Conservation (phyloP, 1,139 yeast species). For the Suhomyces wounanorum region DNA sequence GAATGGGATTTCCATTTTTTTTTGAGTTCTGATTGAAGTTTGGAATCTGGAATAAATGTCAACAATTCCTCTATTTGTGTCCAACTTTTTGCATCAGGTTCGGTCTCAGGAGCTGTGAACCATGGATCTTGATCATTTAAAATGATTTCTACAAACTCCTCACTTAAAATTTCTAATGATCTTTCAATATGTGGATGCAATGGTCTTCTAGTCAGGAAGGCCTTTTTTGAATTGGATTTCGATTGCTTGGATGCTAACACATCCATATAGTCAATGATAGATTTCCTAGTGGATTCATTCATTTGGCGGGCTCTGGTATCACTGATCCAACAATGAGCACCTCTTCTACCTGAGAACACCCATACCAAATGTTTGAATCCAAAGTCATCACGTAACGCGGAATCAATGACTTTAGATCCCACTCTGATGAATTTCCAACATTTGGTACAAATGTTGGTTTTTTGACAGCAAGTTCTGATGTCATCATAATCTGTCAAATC, state of each 20-base stretch:
- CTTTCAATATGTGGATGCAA: constrained; percentile 86
- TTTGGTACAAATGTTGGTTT: constrained; percentile 78
- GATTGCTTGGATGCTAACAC: constrained; percentile 58
- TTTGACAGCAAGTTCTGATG: constrained; percentile 89
- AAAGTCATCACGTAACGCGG: constrained; percentile 79
- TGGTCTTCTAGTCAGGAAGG: constrained; percentile 67
- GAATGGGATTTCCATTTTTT: constrained; percentile 44
- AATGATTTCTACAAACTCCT: constrained; percentile 64
- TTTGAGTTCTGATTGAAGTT: constrained; percentile 54
- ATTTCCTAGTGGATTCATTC: constrained; percentile 71
- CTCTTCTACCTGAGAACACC: constrained; percentile 99
- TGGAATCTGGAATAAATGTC: constrained; percentile 60
- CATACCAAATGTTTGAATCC: constrained; percentile 85
- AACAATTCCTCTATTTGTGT: constrained; percentile 56
- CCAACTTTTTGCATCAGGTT: constrained; percentile 46
- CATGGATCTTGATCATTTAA: constrained; percentile 88
- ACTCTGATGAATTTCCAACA: constrained; percentile 96
- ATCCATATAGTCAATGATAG: constrained; percentile 82
- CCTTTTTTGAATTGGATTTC: constrained; percentile 39
- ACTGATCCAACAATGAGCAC: constrained; percentile 98
- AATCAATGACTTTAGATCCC: constrained; percentile 75
- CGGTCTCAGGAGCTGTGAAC: constrained; percentile 27
- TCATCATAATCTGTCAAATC: constrained; percentile 97
- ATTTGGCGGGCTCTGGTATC: constrained; percentile 77
- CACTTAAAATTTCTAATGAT: constrained; percentile 66